Conservation (phyloP, 2,329 filamentous ascomycete species). For the Sporothrix brunneoviolacea region DNA sequence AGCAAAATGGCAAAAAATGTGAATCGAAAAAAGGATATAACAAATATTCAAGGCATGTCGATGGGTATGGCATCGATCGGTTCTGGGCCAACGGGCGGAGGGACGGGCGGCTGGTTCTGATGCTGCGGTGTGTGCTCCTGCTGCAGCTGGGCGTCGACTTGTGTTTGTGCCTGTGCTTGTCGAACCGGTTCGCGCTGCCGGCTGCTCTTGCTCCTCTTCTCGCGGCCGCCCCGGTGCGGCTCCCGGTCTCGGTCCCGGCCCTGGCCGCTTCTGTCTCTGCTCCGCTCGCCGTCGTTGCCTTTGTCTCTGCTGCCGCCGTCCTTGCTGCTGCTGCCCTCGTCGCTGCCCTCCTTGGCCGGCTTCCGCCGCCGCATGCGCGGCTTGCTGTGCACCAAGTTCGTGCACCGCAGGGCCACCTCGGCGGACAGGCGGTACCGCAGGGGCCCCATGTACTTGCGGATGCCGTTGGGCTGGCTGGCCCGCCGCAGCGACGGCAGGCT, state of each 20-base stretch:
- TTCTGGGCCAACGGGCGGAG: too few relatives aligned
- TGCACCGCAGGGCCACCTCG: constrained; percentile 27
- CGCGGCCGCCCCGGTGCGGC: neutral
- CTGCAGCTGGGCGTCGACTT: neutral
- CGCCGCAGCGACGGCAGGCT: constrained; percentile 19
- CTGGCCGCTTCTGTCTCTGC: neutral
- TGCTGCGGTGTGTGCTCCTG: too few relatives aligned
- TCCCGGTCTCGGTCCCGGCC: neutral
- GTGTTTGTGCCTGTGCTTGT: neutral
- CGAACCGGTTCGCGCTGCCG: neutral
- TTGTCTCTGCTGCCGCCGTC: neutral
- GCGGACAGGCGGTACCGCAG: constrained; percentile 24
- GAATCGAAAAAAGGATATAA: too few relatives aligned
- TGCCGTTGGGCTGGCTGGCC: constrained; percentile 17
- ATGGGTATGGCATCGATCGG: too few relatives aligned
- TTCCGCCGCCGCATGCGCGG: constrained; percentile 30
- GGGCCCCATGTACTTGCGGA: constrained; percentile 20
- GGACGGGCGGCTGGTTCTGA: too few relatives aligned
- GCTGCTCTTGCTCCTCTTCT: neutral
- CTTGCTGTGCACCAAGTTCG: constrained; percentile 27
- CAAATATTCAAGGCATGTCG: too few relatives aligned
- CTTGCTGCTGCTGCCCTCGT: neutral
- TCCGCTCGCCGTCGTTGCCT: neutral
- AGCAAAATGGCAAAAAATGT: too few relatives aligned
- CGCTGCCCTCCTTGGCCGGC: neutral